Evolutionary conservation across 805 yeast species (phyloP).

Genomic region (Starmerella khaoyaiensis): DNA sequence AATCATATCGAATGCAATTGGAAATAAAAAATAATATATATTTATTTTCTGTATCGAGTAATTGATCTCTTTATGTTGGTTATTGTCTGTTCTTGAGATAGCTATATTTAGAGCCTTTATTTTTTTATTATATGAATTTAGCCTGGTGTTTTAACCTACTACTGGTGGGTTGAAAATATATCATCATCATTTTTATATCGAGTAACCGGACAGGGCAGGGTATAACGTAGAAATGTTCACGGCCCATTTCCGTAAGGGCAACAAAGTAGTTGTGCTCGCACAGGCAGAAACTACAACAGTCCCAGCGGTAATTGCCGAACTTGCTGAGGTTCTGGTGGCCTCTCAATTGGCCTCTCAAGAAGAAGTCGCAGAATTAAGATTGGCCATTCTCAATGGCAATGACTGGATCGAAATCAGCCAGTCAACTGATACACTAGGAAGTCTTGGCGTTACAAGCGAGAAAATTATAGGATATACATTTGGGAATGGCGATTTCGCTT

Average conservation of each 20-base stretch:
- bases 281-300: conserved; percentile 9
- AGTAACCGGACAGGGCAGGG: background rate
- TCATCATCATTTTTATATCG: background rate
- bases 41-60: no score
- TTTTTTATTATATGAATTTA: no score
- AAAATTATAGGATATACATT: conserved; percentile 16
- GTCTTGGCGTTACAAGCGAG: conserved; percentile 8
- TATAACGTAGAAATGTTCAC: conserved; percentile 12
- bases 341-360: conserved; percentile 17
- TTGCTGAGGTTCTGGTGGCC: conserved; percentile 22
- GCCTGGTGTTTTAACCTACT: no score
- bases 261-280: conserved; percentile 11
- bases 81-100: no score
- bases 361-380: conserved; percentile 17
- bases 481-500: conserved; percentile 15
- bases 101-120: no score
- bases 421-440: conserved; percentile 6
- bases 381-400: conserved; percentile 14
- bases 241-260: conserved; percentile 16
- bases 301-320: conserved; percentile 18
- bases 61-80: no score
- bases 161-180: no score
- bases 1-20: no score
- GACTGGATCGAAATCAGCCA: conserved; percentile 16
- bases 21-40: no score